These are phyloP conservation scores for Vararia minispora DNA, from an alignment of 768 basidiomycete genomes.

Conservation along the genomic window DNA sequence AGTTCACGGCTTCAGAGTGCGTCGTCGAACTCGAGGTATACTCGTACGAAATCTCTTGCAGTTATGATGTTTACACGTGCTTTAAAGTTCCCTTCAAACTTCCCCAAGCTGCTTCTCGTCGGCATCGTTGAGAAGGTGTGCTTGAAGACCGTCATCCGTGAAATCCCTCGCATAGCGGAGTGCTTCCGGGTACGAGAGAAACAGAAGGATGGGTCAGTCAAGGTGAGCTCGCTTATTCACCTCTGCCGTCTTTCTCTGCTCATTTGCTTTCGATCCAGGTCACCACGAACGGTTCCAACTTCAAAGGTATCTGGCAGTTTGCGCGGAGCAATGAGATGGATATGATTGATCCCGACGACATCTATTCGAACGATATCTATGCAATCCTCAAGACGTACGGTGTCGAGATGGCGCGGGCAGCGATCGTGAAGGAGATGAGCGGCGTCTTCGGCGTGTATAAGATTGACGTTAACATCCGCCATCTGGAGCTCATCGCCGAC, in stretches of 20 bases:
- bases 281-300: slow-evolving; percentile 89
- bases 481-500: slow-evolving; percentile 94
- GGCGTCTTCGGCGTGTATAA: slow-evolving; percentile 91
- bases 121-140: slow-evolving; percentile 88
- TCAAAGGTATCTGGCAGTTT: slow-evolving; percentile 80
- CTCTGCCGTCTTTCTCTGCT: slow-evolving; percentile 1
- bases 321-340: slow-evolving; percentile 32
- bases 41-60: slow-evolving; percentile 5
- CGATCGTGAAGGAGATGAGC: slow-evolving; percentile 85
- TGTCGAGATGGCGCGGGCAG: slow-evolving; percentile 89
- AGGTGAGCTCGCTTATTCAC: slow-evolving; percentile 25
- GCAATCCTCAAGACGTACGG: slow-evolving; percentile 88
- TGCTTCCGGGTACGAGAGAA: slow-evolving; percentile 71
- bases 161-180: slow-evolving; percentile 80
- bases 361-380: slow-evolving; percentile 94
- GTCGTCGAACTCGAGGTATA: slow-evolving; percentile 79
- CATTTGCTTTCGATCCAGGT: slow-evolving; percentile 30
- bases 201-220: slow-evolving; percentile 38
- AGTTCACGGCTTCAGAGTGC: slow-evolving; percentile 54
- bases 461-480: slow-evolving; percentile 89
- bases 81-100: slow-evolving; percentile 71
- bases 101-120: slow-evolving; percentile 89
- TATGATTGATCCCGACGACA: slow-evolving; percentile 60
- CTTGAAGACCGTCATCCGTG: slow-evolving; percentile 73
- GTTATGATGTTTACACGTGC: background rate